Conservation (phyloP, 1,284 basidiomycete species). For the Marasmius fiardii region DNA sequence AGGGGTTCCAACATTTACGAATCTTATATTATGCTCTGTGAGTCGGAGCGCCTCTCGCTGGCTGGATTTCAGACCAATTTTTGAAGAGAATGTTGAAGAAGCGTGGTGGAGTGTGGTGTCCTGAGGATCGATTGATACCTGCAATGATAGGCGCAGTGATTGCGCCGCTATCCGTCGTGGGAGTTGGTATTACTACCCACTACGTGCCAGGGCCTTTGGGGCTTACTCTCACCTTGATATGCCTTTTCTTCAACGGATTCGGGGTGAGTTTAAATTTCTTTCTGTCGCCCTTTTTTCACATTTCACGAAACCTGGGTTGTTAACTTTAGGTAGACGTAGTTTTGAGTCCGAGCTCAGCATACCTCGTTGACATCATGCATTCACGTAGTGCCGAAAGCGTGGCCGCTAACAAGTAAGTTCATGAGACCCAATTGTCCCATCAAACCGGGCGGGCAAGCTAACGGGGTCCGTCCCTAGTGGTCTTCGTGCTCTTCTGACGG, state of each 20-base stretch:
- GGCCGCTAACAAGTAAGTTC: slow-evolving; percentile 20
- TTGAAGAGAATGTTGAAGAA: slow-evolving; percentile 42
- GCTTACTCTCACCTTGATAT: slow-evolving; percentile 36
- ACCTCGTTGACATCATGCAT: slow-evolving; percentile 27
- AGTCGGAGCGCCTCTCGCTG: slow-evolving; percentile 53
- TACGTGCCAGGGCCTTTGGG: slow-evolving; percentile 38
- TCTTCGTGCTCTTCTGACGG: slow-evolving; percentile 18
- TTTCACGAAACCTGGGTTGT: neutral
- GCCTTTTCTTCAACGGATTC: slow-evolving; percentile 45
- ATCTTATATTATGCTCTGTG: neutral
- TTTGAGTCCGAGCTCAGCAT: slow-evolving; percentile 20
- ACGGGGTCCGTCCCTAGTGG: slow-evolving; percentile 5
- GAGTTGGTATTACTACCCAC: slow-evolving; percentile 19
- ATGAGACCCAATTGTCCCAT: neutral
- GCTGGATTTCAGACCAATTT: slow-evolving; percentile 46
- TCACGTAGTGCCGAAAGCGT: slow-evolving; percentile 34
- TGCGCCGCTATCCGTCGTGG: slow-evolving; percentile 35
- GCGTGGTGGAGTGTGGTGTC: slow-evolving; percentile 47
- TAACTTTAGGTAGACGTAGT: slow-evolving; percentile 20
- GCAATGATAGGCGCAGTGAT: slow-evolving; percentile 15
- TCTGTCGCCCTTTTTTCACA: neutral
- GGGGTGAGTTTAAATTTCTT: slow-evolving; percentile 36
- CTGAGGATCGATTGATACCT: slow-evolving; percentile 59
- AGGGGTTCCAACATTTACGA: neutral
- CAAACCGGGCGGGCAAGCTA: neutral